These are phyloP conservation scores for Hermanozyma aechmeae DNA, from an alignment of 805 yeast species.

Conservation along the genomic window DNA sequence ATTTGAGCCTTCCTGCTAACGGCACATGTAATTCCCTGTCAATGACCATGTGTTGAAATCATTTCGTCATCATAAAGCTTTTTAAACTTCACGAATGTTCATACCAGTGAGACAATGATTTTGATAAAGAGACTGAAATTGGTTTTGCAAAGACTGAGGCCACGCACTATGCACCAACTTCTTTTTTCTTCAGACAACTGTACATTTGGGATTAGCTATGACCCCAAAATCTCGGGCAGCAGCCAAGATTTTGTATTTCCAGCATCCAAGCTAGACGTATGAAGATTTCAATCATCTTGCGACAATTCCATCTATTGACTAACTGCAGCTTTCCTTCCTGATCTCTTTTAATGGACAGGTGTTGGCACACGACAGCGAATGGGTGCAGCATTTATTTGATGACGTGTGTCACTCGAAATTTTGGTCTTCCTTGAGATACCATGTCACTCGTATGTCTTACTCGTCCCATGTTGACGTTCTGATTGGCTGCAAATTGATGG, in stretches of 20 bases:
- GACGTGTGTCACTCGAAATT: neutral
- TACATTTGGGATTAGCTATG: neutral
- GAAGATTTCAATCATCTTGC: too few species aligned
- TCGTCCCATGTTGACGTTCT: neutral
- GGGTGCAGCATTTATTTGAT: conserved; percentile 4
- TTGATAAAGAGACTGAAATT: too few species aligned
- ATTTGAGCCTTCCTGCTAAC: too few species aligned
- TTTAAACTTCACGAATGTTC: too few species aligned
- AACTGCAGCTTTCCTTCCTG: conserved; percentile 5
- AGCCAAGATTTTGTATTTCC: too few species aligned
- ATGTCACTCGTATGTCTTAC: neutral
- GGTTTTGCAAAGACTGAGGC: neutral
- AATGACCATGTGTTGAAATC: too few species aligned
- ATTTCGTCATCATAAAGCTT: too few species aligned
- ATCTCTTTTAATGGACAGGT: conserved; percentile 5
- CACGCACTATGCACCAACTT: neutral
- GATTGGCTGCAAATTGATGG: conserved; percentile 7
- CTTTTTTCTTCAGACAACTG: neutral
- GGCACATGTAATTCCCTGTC: too few species aligned
- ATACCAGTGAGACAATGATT: too few species aligned
- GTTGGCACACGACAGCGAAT: conserved; percentile 4
- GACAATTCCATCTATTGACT: neutral
- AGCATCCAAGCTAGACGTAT: too few species aligned
- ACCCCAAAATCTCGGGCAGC: neutral
- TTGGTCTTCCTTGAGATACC: conserved; percentile 2